These are phyloP conservation scores for Alternaria gansuensis DNA, from an alignment of 2,329 filamentous ascomycete species.

Conservation along the genomic window DNA sequence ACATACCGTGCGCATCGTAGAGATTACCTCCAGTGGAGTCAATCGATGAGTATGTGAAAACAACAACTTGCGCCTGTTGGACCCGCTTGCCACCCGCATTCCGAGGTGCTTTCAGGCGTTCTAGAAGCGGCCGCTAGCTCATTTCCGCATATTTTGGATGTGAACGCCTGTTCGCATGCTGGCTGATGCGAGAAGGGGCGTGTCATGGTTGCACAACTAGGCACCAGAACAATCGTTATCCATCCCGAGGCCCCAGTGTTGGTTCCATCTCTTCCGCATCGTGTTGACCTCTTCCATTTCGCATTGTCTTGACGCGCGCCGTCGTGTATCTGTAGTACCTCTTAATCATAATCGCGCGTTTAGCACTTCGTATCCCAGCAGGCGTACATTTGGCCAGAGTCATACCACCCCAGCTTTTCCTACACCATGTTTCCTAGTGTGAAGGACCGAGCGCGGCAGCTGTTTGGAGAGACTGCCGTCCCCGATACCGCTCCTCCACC, in stretches of 20 bases:
- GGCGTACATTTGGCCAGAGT: conserved; percentile 5
- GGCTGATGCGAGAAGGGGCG: conserved; percentile 29
- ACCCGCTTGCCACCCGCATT: conserved; percentile 14
- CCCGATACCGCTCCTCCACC: conserved; percentile 15
- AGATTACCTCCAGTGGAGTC: not conserved
- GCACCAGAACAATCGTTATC: conserved; percentile 18
- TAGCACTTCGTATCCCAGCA: not conserved
- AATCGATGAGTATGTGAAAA: conserved; percentile 4
- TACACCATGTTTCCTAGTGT: conserved; percentile 35
- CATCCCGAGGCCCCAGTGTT: conserved; percentile 19
- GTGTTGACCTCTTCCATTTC: conserved; percentile 9
- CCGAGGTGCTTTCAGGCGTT: conserved; percentile 16
- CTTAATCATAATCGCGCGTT: conserved; percentile 7
- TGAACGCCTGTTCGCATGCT: conserved; percentile 27
- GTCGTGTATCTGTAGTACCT: conserved; percentile 6
- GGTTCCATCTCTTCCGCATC: conserved; percentile 16
- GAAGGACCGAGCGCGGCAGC: conserved; percentile 30
- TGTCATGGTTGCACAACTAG: conserved; percentile 18
- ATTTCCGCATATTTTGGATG: conserved; percentile 24
- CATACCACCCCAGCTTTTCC: conserved; percentile 4
- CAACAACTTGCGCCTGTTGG: conserved; percentile 11
- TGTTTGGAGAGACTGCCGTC: conserved; percentile 17
- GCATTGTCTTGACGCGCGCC: conserved; percentile 9
- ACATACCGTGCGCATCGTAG: conserved; percentile 4
- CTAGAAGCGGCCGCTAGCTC: conserved; percentile 30